Evolutionary conservation across 495 filamentous ascomycete species (phyloP), one percentile per base, ranked within the genome.

Genomic region (Neurospora sp.): DNA sequence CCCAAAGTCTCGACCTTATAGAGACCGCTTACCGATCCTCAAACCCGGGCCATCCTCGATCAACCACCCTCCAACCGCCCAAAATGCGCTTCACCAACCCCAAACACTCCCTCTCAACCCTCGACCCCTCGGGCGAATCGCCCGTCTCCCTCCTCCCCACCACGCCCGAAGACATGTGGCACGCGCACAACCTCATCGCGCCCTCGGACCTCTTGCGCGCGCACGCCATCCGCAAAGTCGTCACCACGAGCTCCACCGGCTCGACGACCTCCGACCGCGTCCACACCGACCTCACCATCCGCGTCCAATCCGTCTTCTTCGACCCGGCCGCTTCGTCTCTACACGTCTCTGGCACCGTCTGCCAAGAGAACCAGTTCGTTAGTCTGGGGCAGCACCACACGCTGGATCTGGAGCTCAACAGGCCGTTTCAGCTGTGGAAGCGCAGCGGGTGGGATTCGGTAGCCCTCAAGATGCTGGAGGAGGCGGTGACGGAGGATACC

Each of bases 101-200:
- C 71, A 81, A 80, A 39, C 82, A 90, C 71, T 76, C 81, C 70
- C 90, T 96, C 72, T 89, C 92, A 75, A 88, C 88, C 40, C 84
- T 93, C 84, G 93, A 92, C 85, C 53, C 53, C 27, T 66, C 53
- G 1, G 74, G 71, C 22, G 91, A 91, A 5, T 93, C 92, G 12
- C 89, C 84, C 71, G 89, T 97, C 75, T 93, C 91, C 38, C 85
- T 99, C 69, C 87, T 93, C 69, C 94, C 96, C 3, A 90, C 93
- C 79, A 96, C 97, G 77, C 93, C 94, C 40, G 96, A 98, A 83
- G 96, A 99, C 81, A 97, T 99, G 94, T 99, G 96, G 96, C 94
- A 98, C 78, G 91, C 92, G 80, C 94, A 97, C 86, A 99, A 99
- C 83, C 87, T 99, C 44, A 95, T 99, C 80, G 88, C 90, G 14